Evolutionary conservation across 345 rosid genomes (phyloP).

Genomic region (Heritiera fomes): DNA sequence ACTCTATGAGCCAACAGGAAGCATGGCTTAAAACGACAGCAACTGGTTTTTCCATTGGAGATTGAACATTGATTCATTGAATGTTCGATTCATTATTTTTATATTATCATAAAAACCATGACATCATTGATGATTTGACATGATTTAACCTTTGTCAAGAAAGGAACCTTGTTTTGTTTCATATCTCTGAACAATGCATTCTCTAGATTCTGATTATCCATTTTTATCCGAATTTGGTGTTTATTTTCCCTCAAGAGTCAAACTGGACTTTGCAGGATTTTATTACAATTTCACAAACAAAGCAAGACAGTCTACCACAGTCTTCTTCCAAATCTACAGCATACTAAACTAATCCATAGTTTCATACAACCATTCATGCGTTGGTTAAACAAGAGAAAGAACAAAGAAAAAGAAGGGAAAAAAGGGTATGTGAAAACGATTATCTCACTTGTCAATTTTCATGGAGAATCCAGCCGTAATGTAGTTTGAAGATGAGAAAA

Average conservation of each 20-base stretch:
- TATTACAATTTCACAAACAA: too few species aligned
- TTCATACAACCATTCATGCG: not conserved
- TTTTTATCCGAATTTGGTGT: not conserved
- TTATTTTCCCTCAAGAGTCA: too few species aligned
- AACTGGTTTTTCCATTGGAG: not conserved
- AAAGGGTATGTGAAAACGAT: not conserved
- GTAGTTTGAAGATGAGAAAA: not conserved
- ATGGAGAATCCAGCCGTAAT: not conserved
- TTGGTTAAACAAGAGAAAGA: not conserved
- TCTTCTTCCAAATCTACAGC: too few species aligned
- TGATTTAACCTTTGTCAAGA: not conserved
- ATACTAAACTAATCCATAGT: too few species aligned
- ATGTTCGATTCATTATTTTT: not conserved
- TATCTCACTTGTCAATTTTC: not conserved
- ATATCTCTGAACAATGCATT: not conserved
- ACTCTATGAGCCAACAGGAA: not conserved
- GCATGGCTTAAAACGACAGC: not conserved
- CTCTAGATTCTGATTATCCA: not conserved
- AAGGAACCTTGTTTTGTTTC: not conserved
- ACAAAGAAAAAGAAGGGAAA: too few species aligned
- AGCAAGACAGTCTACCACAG: too few species aligned
- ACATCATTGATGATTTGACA: conserved; percentile 3
- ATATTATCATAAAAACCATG: not conserved
- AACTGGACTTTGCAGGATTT: too few species aligned
- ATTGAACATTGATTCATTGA: not conserved